Conservation (phyloP, 2,329 filamentous ascomycete genomes). For the Cladophialophora yegresii region DNA sequence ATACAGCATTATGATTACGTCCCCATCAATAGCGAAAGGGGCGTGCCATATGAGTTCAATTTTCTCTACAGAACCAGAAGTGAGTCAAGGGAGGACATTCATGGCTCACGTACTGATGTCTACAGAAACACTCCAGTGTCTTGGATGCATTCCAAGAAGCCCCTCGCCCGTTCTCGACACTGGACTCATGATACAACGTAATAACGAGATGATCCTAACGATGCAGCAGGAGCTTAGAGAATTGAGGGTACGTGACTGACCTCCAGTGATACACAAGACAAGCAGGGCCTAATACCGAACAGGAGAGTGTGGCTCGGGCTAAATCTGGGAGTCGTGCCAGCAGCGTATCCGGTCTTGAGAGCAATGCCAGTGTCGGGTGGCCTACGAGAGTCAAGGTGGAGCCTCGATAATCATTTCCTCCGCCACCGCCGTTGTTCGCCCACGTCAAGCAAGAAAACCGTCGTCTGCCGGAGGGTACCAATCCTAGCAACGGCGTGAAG, state of each 20-base stretch:
- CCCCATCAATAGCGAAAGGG: not conserved
- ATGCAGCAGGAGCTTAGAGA: not conserved
- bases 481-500: not conserved
- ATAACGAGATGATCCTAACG: not conserved
- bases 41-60: slow-evolving; percentile 8
- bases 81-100: not conserved
- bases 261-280: not conserved
- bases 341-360: not conserved
- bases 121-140: slow-evolving; percentile 20
- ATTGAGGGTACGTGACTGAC: not conserved
- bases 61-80: slow-evolving; percentile 23
- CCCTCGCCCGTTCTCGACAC: slow-evolving; percentile 18
- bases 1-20: not conserved
- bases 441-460: not conserved
- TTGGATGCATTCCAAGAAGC: slow-evolving; percentile 25
- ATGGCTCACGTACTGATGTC: not conserved
- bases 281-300: not conserved
- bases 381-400: not conserved
- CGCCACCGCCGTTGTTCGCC: not conserved
- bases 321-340: not conserved
- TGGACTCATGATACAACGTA: slow-evolving; percentile 6
- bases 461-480: not conserved
- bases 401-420: not conserved
- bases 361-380: not conserved
- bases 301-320: slow-evolving; percentile 4